Percentiles rank a stretch among this genome's conserved stretches.
phyloP scores from a whole-genome alignment of 2,329 filamentous ascomycete species.

The Aspergillus latus region DNA sequence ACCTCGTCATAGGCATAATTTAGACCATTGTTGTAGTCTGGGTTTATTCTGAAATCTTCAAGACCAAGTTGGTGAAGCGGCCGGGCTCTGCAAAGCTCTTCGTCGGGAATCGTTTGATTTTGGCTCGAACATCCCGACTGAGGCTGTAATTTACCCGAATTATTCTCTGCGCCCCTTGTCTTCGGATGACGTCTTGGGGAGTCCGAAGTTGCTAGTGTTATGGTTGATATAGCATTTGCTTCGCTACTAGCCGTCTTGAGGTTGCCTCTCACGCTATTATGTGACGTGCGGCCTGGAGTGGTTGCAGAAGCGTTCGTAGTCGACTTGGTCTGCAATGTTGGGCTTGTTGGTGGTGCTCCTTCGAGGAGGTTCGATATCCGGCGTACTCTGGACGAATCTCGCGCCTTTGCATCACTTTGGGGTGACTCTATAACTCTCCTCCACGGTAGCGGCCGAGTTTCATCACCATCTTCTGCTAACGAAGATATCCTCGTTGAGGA shows the following conservation, averaged over 20 bases:
- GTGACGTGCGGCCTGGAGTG: conserved; percentile 5
- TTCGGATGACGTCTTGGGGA: not conserved
- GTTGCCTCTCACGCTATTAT: not conserved
- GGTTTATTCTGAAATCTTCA: conserved; percentile 81
- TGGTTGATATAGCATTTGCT: not conserved
- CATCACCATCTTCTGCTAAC: conserved; percentile 54
- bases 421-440: not conserved
- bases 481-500: conserved; percentile 41
- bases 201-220: not conserved
- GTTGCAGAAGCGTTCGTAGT: not conserved
- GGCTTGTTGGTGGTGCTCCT: conserved; percentile 25
- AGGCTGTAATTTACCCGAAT: not conserved
- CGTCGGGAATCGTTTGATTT: conserved; percentile 24
- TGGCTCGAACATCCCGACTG: not conserved
- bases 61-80: conserved; percentile 59
- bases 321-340: conserved; percentile 16
- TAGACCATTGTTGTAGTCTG: conserved; percentile 66
- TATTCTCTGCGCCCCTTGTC: not conserved
- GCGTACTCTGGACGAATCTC: conserved; percentile 13
- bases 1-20: conserved; percentile 74
- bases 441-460: conserved; percentile 12
- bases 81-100: conserved; percentile 57
- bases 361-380: conserved; percentile 38
- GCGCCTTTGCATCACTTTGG: not conserved
- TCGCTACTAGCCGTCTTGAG: not conserved